These are phyloP conservation scores for Prunus kanzakura DNA, from an alignment of 306 rosid genomes.

Conservation along the genomic window DNA sequence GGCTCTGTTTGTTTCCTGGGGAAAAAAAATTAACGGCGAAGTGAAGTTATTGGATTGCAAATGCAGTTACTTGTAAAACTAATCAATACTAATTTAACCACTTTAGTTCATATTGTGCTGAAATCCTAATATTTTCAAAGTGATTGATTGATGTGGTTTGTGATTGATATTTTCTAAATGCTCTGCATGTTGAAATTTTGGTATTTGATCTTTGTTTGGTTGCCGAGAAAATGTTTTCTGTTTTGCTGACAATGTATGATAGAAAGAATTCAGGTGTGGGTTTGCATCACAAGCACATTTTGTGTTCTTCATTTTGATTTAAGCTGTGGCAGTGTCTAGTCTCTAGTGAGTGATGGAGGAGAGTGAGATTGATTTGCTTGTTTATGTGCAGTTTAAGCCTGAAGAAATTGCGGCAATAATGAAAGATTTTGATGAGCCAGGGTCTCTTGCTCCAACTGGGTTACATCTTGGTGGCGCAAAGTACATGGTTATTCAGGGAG, in stretches of 20 bases:
- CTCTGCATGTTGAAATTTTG: not conserved
- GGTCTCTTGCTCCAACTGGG: constrained; percentile 80
- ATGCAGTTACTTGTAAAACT: not conserved
- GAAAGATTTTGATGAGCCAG: constrained; percentile 65
- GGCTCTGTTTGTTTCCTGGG: not conserved
- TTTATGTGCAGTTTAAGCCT: constrained; percentile 44
- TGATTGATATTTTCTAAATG: not conserved
- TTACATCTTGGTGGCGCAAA: constrained; percentile 70
- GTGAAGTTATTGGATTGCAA: not conserved
- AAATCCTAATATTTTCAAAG: not conserved
- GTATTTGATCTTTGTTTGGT: not conserved
- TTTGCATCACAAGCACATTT: no score
- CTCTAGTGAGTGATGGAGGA: not conserved
- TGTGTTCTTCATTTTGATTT: not conserved
- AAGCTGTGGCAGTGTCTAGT: not conserved
- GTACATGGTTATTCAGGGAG: constrained; percentile 88
- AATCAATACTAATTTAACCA: not conserved
- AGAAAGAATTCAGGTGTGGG: not conserved
- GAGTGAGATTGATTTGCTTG: not conserved
- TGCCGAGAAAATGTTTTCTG: not conserved
- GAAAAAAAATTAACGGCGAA: not conserved
- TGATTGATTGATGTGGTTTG: not conserved
- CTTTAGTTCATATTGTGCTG: not conserved
- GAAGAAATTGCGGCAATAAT: constrained; percentile 56
- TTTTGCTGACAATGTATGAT: not conserved